These are phyloP conservation scores for Aspergillus cejpii DNA, from an alignment of 2,329 filamentous ascomycete species.

Conservation along the genomic window DNA sequence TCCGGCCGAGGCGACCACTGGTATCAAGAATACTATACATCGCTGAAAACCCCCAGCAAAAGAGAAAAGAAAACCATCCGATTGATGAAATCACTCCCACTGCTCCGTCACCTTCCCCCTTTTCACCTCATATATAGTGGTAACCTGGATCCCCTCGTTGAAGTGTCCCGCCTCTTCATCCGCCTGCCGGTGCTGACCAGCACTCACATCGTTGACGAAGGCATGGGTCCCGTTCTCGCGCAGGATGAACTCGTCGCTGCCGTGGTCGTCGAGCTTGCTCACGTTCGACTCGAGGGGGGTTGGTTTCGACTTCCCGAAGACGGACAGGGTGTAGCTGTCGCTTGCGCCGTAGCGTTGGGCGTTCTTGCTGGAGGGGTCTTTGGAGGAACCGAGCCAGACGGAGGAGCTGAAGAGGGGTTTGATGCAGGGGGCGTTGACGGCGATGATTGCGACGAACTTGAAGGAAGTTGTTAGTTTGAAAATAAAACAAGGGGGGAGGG, in stretches of 20 bases:
- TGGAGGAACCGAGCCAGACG: constrained; percentile 12
- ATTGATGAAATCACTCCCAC: not conserved
- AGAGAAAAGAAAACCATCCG: no score
- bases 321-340: constrained; percentile 9
- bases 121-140: constrained; percentile 17
- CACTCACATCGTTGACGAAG: constrained; percentile 2
- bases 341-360: not conserved
- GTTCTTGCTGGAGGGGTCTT: constrained; percentile 5
- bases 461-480: not conserved
- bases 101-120: not conserved
- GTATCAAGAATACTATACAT: no score
- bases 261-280: constrained; percentile 1
- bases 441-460: constrained; percentile 43
- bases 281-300: constrained; percentile 4
- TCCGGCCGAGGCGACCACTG: no score
- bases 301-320: constrained; percentile 5
- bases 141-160: constrained; percentile 15
- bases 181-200: constrained; percentile 3
- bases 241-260: constrained; percentile 12
- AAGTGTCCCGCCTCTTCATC: constrained; percentile 10
- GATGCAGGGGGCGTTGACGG: constrained; percentile 40
- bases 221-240: not conserved
- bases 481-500: not conserved
- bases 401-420: constrained; percentile 36
- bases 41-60: no score